Percentiles rank a stretch among this genome's conserved stretches.
phyloP scores from a whole-genome alignment of 176 grass and related monocot genomes.

The Otatea glauca region DNA sequence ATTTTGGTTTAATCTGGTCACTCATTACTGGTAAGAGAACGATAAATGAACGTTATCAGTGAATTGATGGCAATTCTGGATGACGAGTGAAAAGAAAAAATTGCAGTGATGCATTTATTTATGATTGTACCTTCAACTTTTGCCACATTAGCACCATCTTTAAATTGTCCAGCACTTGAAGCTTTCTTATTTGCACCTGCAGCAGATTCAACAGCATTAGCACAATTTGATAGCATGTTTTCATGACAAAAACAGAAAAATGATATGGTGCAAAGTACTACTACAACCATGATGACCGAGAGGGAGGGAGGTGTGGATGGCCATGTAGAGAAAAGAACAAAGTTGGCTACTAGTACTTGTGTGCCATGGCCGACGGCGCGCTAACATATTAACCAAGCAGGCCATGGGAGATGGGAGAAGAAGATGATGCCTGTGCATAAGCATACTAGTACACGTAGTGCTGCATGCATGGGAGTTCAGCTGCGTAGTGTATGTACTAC shows the following conservation, averaged over 20 bases:
- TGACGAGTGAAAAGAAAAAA: constrained; percentile 20
- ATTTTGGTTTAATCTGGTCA: constrained; percentile 24
- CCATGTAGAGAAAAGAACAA: too few species aligned
- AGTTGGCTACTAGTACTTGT: too few species aligned
- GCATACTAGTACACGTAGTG: too few species aligned
- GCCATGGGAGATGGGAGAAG: too few species aligned
- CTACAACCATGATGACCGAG: too few species aligned
- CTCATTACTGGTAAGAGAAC: background rate
- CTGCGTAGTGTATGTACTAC: too few species aligned
- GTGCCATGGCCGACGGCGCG: too few species aligned
- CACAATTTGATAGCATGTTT: constrained; percentile 6
- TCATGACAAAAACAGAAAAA: background rate
- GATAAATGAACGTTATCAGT: background rate
- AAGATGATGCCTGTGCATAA: too few species aligned
- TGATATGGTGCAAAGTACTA: too few species aligned
- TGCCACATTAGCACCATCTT: constrained; percentile 67
- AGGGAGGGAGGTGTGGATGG: too few species aligned
- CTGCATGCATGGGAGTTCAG: too few species aligned
- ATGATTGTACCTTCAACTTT: constrained; percentile 74
- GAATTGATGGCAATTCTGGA: background rate
- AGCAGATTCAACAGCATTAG: constrained; percentile 45
- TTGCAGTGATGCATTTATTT: background rate
- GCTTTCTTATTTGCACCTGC: constrained; percentile 89
- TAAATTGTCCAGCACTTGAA: constrained; percentile 67
- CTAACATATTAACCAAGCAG: too few species aligned